phyloP scores from a whole-genome alignment of 2,329 filamentous ascomycete species.

The Ascochyta rabiei region DNA sequence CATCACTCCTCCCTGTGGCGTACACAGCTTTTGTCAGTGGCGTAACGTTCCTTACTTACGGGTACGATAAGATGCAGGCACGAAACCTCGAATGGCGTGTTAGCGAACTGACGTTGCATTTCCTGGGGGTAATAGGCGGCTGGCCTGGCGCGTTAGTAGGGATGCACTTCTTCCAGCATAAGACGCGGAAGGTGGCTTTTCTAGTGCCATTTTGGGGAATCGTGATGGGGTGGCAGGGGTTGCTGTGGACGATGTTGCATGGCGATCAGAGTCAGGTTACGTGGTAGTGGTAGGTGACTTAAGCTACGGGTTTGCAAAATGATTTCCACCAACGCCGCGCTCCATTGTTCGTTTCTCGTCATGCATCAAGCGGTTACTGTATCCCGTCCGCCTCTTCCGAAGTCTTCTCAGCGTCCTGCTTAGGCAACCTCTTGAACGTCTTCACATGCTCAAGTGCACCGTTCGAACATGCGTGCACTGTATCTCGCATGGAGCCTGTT shows the following conservation, averaged over 20 bases:
- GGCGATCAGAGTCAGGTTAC: slow-evolving; percentile 10
- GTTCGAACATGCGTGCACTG: slow-evolving; percentile 20
- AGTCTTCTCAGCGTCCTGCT: slow-evolving; percentile 12
- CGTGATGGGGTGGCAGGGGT: slow-evolving; percentile 35
- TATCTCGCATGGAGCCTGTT: slow-evolving; percentile 13
- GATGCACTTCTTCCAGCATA: slow-evolving; percentile 47
- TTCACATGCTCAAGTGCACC: slow-evolving; percentile 27
- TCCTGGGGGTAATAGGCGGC: slow-evolving; percentile 36
- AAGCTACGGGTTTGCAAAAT: slow-evolving; percentile 1
- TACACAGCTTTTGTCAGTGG: slow-evolving; percentile 30
- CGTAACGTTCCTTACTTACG: slow-evolving; percentile 40
- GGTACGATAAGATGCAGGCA: slow-evolving; percentile 46
- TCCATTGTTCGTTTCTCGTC: slow-evolving; percentile 4
- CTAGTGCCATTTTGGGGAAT: slow-evolving; percentile 41
- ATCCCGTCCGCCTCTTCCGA: slow-evolving; percentile 14
- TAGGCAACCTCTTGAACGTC: slow-evolving; percentile 15
- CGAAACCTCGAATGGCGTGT: slow-evolving; percentile 41
- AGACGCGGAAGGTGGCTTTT: slow-evolving; percentile 41
- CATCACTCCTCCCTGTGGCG: slow-evolving; percentile 20
- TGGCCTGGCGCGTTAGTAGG: slow-evolving; percentile 44
- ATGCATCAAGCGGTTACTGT: slow-evolving; percentile 12
- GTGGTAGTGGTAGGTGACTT: slow-evolving; percentile 9
- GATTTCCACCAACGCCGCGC: slow-evolving; percentile 5
- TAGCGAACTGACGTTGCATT: slow-evolving; percentile 39
- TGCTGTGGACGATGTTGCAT: slow-evolving; percentile 24